Evolutionary conservation across 2,329 filamentous ascomycete species (phyloP).

Genomic region (Aspergillus pseudoviridinutans): DNA sequence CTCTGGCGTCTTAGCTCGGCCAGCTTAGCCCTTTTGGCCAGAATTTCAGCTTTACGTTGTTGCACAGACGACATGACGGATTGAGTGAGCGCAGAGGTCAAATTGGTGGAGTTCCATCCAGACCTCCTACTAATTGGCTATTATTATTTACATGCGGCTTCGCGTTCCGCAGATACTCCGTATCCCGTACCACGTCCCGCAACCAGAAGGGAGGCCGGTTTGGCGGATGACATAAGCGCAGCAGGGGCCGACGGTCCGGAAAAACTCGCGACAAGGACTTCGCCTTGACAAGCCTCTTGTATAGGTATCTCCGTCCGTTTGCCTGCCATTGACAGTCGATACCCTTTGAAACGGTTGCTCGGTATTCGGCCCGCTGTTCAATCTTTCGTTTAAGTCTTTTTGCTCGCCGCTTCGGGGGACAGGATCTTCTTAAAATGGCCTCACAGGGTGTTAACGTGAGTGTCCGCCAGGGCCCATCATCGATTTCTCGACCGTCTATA

Average conservation of each 20-base stretch:
- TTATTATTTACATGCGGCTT: slow-evolving; percentile 23
- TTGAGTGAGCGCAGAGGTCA: slow-evolving; percentile 7
- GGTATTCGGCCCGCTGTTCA: slow-evolving; percentile 23
- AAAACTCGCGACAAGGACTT: slow-evolving; percentile 43
- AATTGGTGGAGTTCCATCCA: slow-evolving; percentile 9
- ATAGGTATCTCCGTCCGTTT: slow-evolving; percentile 19
- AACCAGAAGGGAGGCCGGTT: slow-evolving; percentile 10
- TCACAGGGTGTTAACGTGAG: slow-evolving; percentile 66
- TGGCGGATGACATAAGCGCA: slow-evolving; percentile 37
- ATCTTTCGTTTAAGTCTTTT: slow-evolving; percentile 32
- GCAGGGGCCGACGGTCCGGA: slow-evolving; percentile 32
- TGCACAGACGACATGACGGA: slow-evolving; percentile 44
- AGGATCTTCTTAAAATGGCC: slow-evolving; percentile 52
- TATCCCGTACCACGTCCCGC: slow-evolving; percentile 8
- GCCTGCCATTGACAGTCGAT: slow-evolving; percentile 39
- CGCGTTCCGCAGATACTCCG: neutral
- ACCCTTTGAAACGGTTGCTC: slow-evolving; percentile 28
- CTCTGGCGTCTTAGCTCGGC: slow-evolving; percentile 92
- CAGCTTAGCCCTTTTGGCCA: slow-evolving; percentile 94
- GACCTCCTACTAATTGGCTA: neutral
- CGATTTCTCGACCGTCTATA: slow-evolving; percentile 6
- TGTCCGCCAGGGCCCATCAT: slow-evolving; percentile 19
- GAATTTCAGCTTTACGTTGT: slow-evolving; percentile 88
- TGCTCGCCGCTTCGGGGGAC: slow-evolving; percentile 43
- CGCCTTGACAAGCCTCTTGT: slow-evolving; percentile 26